Percentiles rank a stretch among this genome's conserved stretches.
phyloP scores from a whole-genome alignment of 2,329 filamentous ascomycete species.

The Fusarium burgessii region DNA sequence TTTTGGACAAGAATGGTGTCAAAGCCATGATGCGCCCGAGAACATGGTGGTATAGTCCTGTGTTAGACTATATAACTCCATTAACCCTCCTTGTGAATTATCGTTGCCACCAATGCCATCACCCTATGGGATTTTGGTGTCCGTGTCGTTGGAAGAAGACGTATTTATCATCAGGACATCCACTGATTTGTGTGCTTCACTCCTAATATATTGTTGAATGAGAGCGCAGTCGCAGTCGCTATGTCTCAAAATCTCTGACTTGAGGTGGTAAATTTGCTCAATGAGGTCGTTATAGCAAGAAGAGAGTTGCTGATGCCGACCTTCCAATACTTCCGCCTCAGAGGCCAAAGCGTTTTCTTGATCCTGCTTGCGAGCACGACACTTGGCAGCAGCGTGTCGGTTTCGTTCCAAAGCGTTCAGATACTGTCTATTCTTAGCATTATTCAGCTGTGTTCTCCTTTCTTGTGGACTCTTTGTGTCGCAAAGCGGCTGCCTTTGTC shows the following conservation, averaged over 20 bases:
- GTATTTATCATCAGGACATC: not conserved
- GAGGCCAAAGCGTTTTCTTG: not conserved
- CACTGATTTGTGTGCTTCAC: not conserved
- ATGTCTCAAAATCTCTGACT: not conserved
- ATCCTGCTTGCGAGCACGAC: not conserved
- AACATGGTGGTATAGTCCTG: not conserved
- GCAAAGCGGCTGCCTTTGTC: not conserved
- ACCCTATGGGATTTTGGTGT: not conserved
- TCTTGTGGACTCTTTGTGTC: not conserved
- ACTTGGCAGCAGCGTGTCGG: not conserved
- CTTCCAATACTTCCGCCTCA: not conserved
- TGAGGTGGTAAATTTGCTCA: not conserved
- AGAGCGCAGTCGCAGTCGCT: not conserved
- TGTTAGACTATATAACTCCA: not conserved
- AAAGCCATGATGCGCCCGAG: not conserved
- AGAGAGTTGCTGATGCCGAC: not conserved
- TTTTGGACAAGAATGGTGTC: not conserved
- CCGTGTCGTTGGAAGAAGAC: not conserved
- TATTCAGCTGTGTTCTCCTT: not conserved
- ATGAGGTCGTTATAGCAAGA: not conserved
- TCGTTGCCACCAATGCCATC: not conserved
- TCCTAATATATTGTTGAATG: not conserved
- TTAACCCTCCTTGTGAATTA: not conserved
- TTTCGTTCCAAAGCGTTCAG: not conserved
- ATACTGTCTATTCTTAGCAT: not conserved